A percentile compares a stretch with the other conserved stretches of the same genome.
These are phyloP conservation scores for Colletotrichum karsti DNA, from an alignment of 2,329 filamentous ascomycete genomes.

Conservation along the genomic window DNA sequence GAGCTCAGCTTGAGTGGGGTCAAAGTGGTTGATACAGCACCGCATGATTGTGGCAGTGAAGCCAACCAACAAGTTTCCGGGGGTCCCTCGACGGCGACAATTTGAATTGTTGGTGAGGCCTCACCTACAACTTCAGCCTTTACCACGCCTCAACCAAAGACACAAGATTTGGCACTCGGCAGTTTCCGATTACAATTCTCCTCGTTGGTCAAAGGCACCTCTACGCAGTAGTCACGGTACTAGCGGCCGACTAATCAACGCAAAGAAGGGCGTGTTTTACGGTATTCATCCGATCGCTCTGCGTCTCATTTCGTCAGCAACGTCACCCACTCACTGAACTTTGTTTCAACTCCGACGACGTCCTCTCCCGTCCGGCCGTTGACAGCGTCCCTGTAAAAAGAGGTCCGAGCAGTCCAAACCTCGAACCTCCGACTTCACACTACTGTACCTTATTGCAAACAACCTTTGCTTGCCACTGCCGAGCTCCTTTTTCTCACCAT, in stretches of 20 bases:
- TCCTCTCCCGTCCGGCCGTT: conserved; percentile 24
- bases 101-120: not conserved
- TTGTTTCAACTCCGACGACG: conserved; percentile 27
- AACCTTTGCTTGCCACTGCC: not conserved
- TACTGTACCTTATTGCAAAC: not conserved
- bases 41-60: conserved; percentile 14
- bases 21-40: not conserved
- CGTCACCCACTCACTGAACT: conserved; percentile 25
- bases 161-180: not conserved
- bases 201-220: not conserved
- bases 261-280: conserved; percentile 9
- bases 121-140: not conserved
- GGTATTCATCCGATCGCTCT: conserved; percentile 21
- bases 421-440: conserved; percentile 5
- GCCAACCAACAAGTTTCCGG: not conserved
- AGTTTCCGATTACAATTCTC: not conserved
- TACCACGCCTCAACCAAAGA: not conserved
- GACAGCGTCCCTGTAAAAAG: conserved; percentile 17
- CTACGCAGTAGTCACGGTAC: not conserved
- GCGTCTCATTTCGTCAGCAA: conserved; percentile 22
- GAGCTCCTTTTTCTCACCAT: not conserved
- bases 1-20: conserved; percentile 14
- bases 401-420: conserved; percentile 19
- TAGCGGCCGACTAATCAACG: conserved; percentile 11
- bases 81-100: too few relatives aligned